Conservation (phyloP, 768 basidiomycete genomes). For the Boletellus sp. region DNA sequence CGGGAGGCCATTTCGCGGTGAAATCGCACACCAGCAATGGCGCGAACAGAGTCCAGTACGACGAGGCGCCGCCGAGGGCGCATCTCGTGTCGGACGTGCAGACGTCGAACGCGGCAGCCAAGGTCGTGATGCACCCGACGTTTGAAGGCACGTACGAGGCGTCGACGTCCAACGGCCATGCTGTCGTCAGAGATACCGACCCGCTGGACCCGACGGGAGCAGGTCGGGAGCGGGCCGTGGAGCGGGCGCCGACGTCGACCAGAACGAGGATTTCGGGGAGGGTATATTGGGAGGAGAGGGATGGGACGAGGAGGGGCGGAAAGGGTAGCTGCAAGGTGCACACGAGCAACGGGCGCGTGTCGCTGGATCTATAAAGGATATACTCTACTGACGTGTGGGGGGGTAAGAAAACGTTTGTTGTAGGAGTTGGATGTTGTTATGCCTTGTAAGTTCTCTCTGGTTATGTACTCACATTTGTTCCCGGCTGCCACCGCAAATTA, state of each 20-base stretch:
- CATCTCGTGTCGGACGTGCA: slow-evolving; percentile 29
- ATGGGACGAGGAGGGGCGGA: background rate
- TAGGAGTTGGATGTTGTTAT: too few species aligned
- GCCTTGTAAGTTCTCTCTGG: too few species aligned
- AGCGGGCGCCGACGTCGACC: background rate
- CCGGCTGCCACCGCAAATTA: too few species aligned
- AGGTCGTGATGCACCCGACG: slow-evolving; percentile 29
- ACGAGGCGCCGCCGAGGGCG: slow-evolving; percentile 28
- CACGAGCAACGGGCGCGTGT: slow-evolving; percentile 23
- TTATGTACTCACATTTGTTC: too few species aligned
- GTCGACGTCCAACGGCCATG: slow-evolving; percentile 20
- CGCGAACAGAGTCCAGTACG: slow-evolving; percentile 24
- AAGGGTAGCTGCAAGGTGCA: slow-evolving; percentile 8
- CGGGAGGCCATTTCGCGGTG: slow-evolving; percentile 32
- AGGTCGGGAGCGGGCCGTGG: slow-evolving; percentile 27
- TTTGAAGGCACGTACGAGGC: slow-evolving; percentile 40
- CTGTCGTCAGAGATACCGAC: slow-evolving; percentile 6
- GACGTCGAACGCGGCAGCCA: slow-evolving; percentile 34
- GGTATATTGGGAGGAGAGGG: slow-evolving; percentile 17
- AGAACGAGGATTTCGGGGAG: slow-evolving; percentile 5
- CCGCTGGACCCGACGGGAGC: slow-evolving; percentile 31
- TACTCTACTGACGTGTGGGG: too few species aligned
- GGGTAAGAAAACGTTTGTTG: too few species aligned
- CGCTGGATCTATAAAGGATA: slow-evolving; percentile 18
- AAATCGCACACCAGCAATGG: slow-evolving; percentile 34